Base-by-base conservation (phyloP, 192 early-diverging fungal genomes). In the Podila epicladia region DNA sequence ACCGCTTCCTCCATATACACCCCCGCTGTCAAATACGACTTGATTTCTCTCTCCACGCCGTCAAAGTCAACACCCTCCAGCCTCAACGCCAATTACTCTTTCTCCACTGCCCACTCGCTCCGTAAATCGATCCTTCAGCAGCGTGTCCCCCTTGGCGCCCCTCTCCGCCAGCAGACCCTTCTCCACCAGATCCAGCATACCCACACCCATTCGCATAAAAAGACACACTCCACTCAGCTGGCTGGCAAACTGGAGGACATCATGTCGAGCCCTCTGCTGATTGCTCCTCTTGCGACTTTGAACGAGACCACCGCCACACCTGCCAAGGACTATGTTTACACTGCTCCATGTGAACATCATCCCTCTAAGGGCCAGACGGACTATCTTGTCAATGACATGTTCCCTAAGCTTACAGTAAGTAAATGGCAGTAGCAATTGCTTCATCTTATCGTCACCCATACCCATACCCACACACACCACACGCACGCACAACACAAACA, bases 311-410 rank as follows among this genome's bases (percentile, higher is more conserved):
- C 62, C 22, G 13, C 45, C 45, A 31, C 33, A 50, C 19, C 64
- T 3, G 62, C 64, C 41, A 69, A 71, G 62, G 35, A 66, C 5
- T 80, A 80, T 61, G 77, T 80, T 15, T 80, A 80, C 58, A 80
- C 77, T 26, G 77, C 77, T 17, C 77, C 77, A 24, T 80, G 77
- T 26, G 77, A 80, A 38, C 77, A 80, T 51, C 77, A 80, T 29
- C 77, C 77, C 17, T 80, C 71, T 26, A 72, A 69, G 19, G 71
- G 77, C 32, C 71, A 69, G 62, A 80, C 77, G 1, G 77, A 80
- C 62, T 80, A 80, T 49, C 77, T 80, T 12, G 71, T 80, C 66
- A 80, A 80, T 53, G 77, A 80, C 71, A 80, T 80, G 77, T 80
- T 80, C 71, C 77, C 77, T 28, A 80, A 80, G 53, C 71, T 73